Percentiles rank a stretch among this genome's conserved stretches.
Evolutionary conservation across 208 protist species (phyloP).

Genomic region (Spongospora subterranea): DNA sequence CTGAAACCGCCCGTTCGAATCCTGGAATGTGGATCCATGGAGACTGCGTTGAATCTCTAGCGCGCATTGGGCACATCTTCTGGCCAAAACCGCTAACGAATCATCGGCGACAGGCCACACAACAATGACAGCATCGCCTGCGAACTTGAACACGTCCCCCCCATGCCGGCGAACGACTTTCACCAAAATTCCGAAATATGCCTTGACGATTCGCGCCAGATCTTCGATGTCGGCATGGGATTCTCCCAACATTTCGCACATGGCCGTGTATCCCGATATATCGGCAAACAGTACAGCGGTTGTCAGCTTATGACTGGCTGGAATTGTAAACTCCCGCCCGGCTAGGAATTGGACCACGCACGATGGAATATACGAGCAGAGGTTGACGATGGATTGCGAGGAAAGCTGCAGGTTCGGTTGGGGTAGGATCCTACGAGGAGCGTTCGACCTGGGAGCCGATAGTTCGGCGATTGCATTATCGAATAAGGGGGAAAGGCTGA

Average conservation of each 20-base stretch:
- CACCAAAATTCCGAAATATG: constrained; percentile 45
- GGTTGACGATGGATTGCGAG: not conserved
- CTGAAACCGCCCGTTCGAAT: not conserved
- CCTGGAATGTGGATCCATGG: constrained; percentile 25
- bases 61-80: constrained; percentile 37
- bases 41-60: constrained; percentile 52
- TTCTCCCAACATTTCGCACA: constrained; percentile 54
- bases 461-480: not conserved
- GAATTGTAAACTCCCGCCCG: not conserved
- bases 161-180: constrained; percentile 54
- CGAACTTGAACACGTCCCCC: constrained; percentile 63
- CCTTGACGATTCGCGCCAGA: constrained; percentile 55
- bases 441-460: not conserved
- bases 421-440: not conserved
- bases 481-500: not conserved
- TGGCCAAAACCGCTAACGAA: not conserved
- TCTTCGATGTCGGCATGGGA: constrained; percentile 47
- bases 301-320: constrained; percentile 22
- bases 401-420: not conserved
- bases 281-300: constrained; percentile 66
- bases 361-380: constrained; percentile 62
- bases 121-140: constrained; percentile 58
- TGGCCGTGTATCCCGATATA: constrained; percentile 56
- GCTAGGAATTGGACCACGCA: constrained; percentile 35
- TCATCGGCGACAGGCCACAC: constrained; percentile 40